Conservation (phyloP, 306 rosid species). For the Cicer yamashitae region DNA sequence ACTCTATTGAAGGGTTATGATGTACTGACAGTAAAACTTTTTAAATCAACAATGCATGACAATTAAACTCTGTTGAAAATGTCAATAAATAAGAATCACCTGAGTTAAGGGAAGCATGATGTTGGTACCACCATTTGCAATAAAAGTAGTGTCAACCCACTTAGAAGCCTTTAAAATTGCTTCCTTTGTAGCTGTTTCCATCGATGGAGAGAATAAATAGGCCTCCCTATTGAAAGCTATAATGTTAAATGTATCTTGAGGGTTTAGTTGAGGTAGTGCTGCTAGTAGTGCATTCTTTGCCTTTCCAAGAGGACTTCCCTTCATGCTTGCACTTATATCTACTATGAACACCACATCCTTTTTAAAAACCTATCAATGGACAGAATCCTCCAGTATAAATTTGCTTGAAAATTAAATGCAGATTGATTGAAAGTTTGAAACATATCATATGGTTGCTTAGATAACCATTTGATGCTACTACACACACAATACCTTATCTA, state of each 20-base stretch:
- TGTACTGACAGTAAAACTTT: no score
- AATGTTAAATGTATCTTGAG: conserved; percentile 79
- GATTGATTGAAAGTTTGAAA: conserved; percentile 36
- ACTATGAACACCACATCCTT: conserved; percentile 81
- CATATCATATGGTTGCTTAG: no score
- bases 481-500: conserved; percentile 27
- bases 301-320: conserved; percentile 76
- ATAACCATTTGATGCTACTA: conserved; percentile 28
- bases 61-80: conserved; percentile 16
- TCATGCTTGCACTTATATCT: conserved; percentile 91
- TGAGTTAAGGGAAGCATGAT: conserved; percentile 78
- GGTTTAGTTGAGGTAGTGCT: conserved; percentile 69
- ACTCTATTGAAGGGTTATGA: no score
- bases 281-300: conserved; percentile 70
- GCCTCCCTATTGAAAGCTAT: conserved; percentile 70
- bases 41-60: no score
- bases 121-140: conserved; percentile 79
- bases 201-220: conserved; percentile 63
- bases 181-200: conserved; percentile 71
- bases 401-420: conserved; percentile 33
- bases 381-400: conserved; percentile 15
- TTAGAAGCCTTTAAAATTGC: conserved; percentile 65
- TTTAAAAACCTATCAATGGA: conserved; percentile 64
- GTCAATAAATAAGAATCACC: conserved; percentile 51
- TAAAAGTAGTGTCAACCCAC: conserved; percentile 62